Conservation (phyloP, 371 early-diverging fungal genomes). For the Circinella minor region DNA sequence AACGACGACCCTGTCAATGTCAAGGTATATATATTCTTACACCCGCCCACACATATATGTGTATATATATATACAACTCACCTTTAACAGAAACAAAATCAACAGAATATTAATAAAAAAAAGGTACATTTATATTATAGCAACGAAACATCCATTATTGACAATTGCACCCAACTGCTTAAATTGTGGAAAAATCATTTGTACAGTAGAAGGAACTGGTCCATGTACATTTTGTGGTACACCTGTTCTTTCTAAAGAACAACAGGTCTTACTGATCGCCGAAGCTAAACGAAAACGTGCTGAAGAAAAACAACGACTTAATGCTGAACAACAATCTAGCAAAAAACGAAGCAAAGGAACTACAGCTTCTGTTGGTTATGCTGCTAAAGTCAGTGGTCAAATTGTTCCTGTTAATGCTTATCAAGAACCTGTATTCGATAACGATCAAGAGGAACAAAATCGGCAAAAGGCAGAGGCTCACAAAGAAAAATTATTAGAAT, state of each 20-base stretch:
- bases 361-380: slow-evolving; percentile 44
- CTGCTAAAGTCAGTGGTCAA: slow-evolving; percentile 42
- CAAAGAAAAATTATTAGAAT: slow-evolving; percentile 79
- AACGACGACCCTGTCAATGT: slow-evolving; percentile 47
- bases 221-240: slow-evolving; percentile 85
- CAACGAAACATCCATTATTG: slow-evolving; percentile 78
- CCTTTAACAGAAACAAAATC: too few relatives aligned
- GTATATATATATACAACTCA: too few relatives aligned
- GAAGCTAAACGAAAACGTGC: slow-evolving; percentile 47
- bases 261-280: slow-evolving; percentile 63
- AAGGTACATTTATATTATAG: slow-evolving; percentile 38
- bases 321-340: slow-evolving; percentile 31
- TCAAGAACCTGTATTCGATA: slow-evolving; percentile 24
- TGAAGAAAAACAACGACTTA: slow-evolving; percentile 32
- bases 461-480: slow-evolving; percentile 69
- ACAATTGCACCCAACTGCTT: slow-evolving; percentile 85
- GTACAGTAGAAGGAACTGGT: slow-evolving; percentile 81
- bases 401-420: slow-evolving; percentile 17
- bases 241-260: slow-evolving; percentile 73
- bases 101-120: neutral
- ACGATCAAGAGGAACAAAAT: slow-evolving; percentile 51
- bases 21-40: slow-evolving; percentile 41
- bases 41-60: too few relatives aligned
- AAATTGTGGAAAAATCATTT: slow-evolving; percentile 89
- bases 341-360: slow-evolving; percentile 26